Base-by-base conservation (phyloP, 2,329 filamentous ascomycete species). In the Aureobasidium leucospermi region DNA sequence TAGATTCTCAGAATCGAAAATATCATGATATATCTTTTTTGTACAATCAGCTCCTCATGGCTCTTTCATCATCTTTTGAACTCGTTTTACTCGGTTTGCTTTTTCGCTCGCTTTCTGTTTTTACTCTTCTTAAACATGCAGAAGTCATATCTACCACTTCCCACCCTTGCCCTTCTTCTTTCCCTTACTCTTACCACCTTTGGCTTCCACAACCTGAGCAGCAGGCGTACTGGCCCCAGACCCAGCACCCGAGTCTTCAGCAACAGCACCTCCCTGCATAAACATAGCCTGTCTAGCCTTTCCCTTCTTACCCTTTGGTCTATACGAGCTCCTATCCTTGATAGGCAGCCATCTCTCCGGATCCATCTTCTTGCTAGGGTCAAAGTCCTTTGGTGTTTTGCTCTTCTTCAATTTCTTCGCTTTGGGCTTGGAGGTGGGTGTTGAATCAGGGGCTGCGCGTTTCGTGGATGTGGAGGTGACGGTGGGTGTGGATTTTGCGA, bases 301-400 rank as follows among this genome's bases (percentile, higher is more conserved):
- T 87, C 59, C 90, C 89, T 80, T 96, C 78, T 88, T 91, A 6
- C 91, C 91, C 77, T 94, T 96, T 7, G 92, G 91, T 49, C 88
- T 80, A 74, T 96, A 99, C 42, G 85, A 89, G 66, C 89, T 94
- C 60, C 94, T 83, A 71, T 99, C 94, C 56, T 88, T 85, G 68
- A 97, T 79, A 11, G 94, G 93, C 62, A 99, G 75, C 94, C 94
- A 99, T 63, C 94, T 82, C 75, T 99, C 94, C 0, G 90, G 86
- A 72, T 99, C 94, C 36, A 89, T 83, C 64, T 85, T 86, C 78
- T 91, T 95, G 66, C 81, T 84, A 56, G 89, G 82, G 61, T 90
- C 89, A 68, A 84, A 89, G 67, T 86, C 81, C 74, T 89, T 90
- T 34, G 88, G 88, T 67, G 89, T 77, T 66, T 83, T 83, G 60